Conservation (phyloP, 2,329 filamentous ascomycete genomes). For the Pyricularia sp. region DNA sequence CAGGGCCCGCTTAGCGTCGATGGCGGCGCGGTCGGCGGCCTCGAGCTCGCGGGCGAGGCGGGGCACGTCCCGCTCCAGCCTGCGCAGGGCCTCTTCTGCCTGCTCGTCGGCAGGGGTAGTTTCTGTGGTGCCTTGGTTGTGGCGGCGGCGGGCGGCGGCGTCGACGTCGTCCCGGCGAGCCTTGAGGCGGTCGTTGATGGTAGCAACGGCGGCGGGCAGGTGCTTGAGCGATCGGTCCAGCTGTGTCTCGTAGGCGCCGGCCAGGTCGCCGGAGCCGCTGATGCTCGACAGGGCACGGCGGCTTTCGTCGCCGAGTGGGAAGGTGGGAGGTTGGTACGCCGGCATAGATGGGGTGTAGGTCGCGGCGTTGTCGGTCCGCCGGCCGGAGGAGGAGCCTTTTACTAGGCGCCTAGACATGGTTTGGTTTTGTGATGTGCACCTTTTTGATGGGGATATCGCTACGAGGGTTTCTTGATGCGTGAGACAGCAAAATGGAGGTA, state of each 20-base stretch:
- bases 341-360: background rate
- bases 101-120: conserved; percentile 12
- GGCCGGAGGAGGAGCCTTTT: background rate
- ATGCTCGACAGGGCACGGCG: conserved; percentile 13
- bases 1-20: conserved; percentile 39
- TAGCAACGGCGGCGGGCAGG: conserved; percentile 22
- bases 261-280: background rate
- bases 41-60: conserved; percentile 36
- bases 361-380: background rate
- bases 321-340: background rate
- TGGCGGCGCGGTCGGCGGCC: conserved; percentile 32
- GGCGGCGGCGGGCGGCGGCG: conserved; percentile 15
- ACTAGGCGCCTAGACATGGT: background rate
- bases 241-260: background rate
- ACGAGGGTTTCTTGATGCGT: background rate
- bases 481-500: background rate
- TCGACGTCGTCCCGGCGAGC: conserved; percentile 25
- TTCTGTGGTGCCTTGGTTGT: conserved; percentile 7
- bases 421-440: background rate
- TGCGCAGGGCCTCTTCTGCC: conserved; percentile 25
- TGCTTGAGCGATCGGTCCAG: background rate
- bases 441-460: background rate
- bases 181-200: conserved; percentile 37
- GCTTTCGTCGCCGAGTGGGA: background rate
- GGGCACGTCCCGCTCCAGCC: conserved; percentile 29